Base-by-base conservation (phyloP, 164 flowering plant species). In the Nelumbo lutea region DNA sequence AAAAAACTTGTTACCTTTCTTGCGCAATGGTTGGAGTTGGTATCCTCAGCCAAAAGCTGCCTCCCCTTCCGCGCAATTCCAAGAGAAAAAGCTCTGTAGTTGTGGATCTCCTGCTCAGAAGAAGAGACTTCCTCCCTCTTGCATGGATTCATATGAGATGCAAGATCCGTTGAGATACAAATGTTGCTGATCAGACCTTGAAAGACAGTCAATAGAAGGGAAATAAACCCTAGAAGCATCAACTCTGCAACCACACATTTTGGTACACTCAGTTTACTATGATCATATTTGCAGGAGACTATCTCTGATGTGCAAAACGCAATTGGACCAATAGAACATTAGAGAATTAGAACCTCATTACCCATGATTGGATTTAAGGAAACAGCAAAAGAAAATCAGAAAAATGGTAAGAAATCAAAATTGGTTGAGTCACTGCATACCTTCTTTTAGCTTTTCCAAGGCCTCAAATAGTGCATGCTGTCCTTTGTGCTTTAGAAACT, bases 201-300 rank as follows among this genome's bases (percentile, higher is more conserved):
- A 43, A 78, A 79, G 8, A 91, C 96, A 0, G 97, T 84, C 72
- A 94, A 72, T 59, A 94, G 78, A 58, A 94, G 83, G 0, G 98
- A 94, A 65, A 94, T 94, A 63, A 94, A 94, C 44, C 98, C 98
- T 70, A 94, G 77, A 43, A 94, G 83, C 98, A 94, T 94, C 86
- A 94, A 78, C 79, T 94, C 98, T 91, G 90, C 75, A 71, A 38
- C 3, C 56, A 70, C 59, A 62, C n/a, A 72, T 38, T 13, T 41
- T 59, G 10, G 59, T 4, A 43, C 9, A 13, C 14, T 52, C 62
- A 66, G 60, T 64, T 42, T 59, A 42, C 14, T 51, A 42, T 45
- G 38, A 58, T 13, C 48, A 57, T 5, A 57, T 38, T 5, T 6
- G 27, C 27, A 27, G 27, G 27, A 27, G 27, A 27, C 27, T 27